Conservation (phyloP, 495 filamentous ascomycete species). For the Cryomyces minteri region DNA sequence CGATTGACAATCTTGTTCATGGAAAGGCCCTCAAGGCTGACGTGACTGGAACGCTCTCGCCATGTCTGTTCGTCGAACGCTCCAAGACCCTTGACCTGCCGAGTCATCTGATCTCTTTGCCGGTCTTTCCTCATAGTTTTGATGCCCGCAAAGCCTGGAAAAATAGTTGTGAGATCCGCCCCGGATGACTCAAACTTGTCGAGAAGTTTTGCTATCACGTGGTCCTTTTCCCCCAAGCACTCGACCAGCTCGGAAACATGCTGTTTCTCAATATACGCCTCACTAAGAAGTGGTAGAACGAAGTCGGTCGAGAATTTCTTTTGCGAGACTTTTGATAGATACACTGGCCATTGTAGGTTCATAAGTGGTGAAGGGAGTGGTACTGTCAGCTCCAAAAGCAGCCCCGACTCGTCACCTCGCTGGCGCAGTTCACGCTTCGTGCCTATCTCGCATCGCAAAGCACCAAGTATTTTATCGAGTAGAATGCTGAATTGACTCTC, state of each 20-base stretch:
- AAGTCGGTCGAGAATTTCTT: slow-evolving; percentile 3
- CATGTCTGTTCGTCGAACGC: slow-evolving; percentile 11
- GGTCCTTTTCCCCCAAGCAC: slow-evolving; percentile 11
- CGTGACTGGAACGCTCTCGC: not conserved
- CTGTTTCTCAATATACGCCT: not conserved
- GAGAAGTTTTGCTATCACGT: slow-evolving; percentile 13
- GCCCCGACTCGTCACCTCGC: not conserved
- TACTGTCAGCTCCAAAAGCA: slow-evolving; percentile 3
- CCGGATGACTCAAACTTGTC: slow-evolving; percentile 13
- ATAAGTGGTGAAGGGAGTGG: slow-evolving; percentile 8
- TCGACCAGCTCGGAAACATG: slow-evolving; percentile 6
- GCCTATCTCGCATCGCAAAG: slow-evolving; percentile 1
- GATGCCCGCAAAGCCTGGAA: slow-evolving; percentile 10
- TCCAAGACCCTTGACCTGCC: slow-evolving; percentile 12
- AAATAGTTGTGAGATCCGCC: slow-evolving; percentile 10
- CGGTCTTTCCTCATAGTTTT: slow-evolving; percentile 6
- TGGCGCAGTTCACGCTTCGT: not conserved
- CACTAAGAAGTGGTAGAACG: slow-evolving; percentile 6
- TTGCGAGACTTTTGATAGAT: slow-evolving; percentile 1
- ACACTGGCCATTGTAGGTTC: slow-evolving; percentile 6
- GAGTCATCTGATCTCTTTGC: slow-evolving; percentile 7
- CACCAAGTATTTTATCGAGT: slow-evolving; percentile 39
- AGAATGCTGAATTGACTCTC: slow-evolving; percentile 51
- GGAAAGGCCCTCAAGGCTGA: no score
- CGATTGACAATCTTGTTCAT: no score